Base-by-base conservation (phyloP, 345 rosid genomes). In the Euclidium syriacum region DNA sequence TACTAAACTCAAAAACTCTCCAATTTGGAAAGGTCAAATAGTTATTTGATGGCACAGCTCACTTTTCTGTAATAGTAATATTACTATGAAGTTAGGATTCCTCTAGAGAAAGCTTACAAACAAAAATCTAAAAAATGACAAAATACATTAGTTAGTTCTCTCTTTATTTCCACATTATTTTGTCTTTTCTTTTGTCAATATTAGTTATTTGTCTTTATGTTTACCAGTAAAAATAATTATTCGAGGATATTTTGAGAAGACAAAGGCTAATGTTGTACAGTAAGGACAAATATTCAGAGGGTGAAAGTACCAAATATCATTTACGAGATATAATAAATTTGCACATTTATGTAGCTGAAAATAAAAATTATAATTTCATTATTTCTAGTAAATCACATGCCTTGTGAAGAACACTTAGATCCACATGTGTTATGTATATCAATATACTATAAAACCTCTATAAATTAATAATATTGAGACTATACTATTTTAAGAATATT, bases 261-360 rank as follows among this genome's bases (percentile, higher is more conserved):
- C 56, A 69, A 61, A 43, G 29, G 30, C 48, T 60, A 51, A 42
- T 61, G 49, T 25, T 14, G 53, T 50, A 68, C 73, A 51, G 61
- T 58, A 59, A 61, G 49, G 50, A 70, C 68, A 70, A 34, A 61
- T 62, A 46, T 62, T 29, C 62, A 62, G 34, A 44, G n/a, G n/a
- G 43, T 35, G 26, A 61, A 44, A 70, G 74, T 70, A 70, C 68
- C 68, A 70, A 29, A 52, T 27, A 53, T 43, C 54, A 52, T 52
- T 52, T 14, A 16, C 36, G 65, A 49, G 25, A 19, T 11, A 23
- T 26, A 52, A 35, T 69, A 44, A 69, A 44, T 34, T 53, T 6
- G 56, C 62, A 52, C 35, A 69, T 69, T 44, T 44, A 44, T 53
- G 46, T 27, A 51, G 61, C 18, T 68, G 47, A 68, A 52, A 52